Conservation (phyloP, 768 basidiomycete species). For the Austroboletus festivus region DNA sequence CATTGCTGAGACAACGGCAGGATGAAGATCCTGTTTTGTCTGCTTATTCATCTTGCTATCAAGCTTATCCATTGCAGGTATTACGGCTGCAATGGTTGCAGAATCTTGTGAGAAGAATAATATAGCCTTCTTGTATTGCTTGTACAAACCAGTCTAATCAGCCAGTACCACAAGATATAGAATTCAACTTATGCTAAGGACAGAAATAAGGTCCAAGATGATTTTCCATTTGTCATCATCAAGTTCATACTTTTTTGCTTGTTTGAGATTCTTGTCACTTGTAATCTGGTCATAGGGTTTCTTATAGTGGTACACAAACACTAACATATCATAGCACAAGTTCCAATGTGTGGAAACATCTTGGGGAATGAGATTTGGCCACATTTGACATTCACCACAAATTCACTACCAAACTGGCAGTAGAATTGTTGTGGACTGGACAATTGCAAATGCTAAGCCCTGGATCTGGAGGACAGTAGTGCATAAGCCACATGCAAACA, state of each 20-base stretch:
- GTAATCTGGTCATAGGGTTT: neutral
- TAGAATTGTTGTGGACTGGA: neutral
- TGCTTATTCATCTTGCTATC: neutral
- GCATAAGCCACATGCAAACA: neutral
- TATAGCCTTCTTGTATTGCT: neutral
- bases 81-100: neutral
- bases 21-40: neutral
- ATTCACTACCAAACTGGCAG: neutral
- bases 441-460: neutral
- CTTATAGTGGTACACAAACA: neutral
- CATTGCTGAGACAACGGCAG: neutral
- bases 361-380: neutral
- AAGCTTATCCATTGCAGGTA: conserved; percentile 2
- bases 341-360: neutral
- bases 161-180: too few species aligned
- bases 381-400: neutral
- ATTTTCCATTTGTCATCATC: neutral
- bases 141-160: too few species aligned
- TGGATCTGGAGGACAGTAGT: neutral
- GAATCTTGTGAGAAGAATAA: neutral
- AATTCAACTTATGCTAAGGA: neutral
- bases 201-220: neutral
- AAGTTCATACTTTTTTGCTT: neutral
- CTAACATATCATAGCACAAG: neutral
- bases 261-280: neutral